Evolutionary conservation across 805 yeast species (phyloP).

Genomic region (Ogataea polymorpha): DNA sequence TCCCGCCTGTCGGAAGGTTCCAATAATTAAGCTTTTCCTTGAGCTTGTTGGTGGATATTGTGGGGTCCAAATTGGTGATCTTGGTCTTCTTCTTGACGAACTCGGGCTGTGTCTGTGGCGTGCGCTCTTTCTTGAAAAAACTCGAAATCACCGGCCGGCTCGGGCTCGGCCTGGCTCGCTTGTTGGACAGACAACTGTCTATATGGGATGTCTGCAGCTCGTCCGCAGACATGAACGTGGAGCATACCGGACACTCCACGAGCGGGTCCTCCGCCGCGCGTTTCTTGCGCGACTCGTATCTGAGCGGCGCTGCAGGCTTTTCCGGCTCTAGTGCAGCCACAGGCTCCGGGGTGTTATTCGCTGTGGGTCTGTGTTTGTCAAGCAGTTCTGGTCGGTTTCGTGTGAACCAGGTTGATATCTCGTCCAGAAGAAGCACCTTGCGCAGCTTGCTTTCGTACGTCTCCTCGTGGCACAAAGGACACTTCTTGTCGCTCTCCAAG

Average conservation of each 20-base stretch:
- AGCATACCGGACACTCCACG: conserved; percentile 71
- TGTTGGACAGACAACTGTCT: conserved; percentile 50
- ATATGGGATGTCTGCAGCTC: conserved; percentile 59
- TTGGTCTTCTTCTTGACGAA: conserved; percentile 26
- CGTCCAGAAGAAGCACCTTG: conserved; percentile 69
- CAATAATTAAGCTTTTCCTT: conserved; percentile 54
- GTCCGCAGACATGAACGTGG: conserved; percentile 48
- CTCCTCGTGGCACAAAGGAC: conserved; percentile 77
- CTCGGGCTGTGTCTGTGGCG: conserved; percentile 26
- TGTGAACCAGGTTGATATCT: conserved; percentile 54
- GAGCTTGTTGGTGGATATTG: conserved; percentile 54
- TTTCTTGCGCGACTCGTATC: conserved; percentile 16
- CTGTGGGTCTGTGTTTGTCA: conserved; percentile 20
- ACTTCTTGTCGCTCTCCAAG: conserved; percentile 53
- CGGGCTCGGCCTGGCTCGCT: conserved; percentile 13
- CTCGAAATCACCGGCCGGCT: conserved; percentile 14
- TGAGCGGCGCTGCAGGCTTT: conserved; percentile 18
- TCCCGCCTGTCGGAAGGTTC: conserved; percentile 60
- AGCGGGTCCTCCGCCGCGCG: conserved; percentile 25
- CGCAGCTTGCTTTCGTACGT: conserved; percentile 67
- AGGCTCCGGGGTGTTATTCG: conserved; percentile 6
- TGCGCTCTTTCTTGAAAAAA: conserved; percentile 12
- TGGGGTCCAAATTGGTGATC: conserved; percentile 63
- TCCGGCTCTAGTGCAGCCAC: conserved; percentile 21
- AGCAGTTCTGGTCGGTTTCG: conserved; percentile 40